phyloP scores from a whole-genome alignment of 2,329 filamentous ascomycete species.

The Endoconidiophora polonica region DNA sequence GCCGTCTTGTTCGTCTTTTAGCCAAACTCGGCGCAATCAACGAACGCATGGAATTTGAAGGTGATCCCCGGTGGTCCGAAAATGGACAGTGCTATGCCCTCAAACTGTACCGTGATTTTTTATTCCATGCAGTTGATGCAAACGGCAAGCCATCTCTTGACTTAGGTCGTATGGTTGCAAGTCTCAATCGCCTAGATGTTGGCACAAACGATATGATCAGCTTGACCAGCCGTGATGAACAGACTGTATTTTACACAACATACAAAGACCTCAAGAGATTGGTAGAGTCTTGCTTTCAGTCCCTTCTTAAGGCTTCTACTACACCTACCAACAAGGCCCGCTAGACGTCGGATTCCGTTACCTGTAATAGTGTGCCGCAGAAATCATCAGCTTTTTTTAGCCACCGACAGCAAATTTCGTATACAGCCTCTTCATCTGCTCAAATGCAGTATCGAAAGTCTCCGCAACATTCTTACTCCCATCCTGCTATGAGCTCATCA shows the following conservation, averaged over 20 bases:
- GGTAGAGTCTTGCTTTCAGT: slow-evolving; percentile 38
- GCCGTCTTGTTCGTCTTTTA: slow-evolving; percentile 61
- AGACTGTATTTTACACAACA: slow-evolving; percentile 72
- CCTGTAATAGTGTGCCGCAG: not conserved
- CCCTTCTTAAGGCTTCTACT: slow-evolving; percentile 32
- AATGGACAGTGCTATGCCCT: slow-evolving; percentile 83
- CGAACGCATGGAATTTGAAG: slow-evolving; percentile 72
- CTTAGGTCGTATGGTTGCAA: slow-evolving; percentile 71
- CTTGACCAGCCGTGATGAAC: slow-evolving; percentile 76
- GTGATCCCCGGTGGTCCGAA: slow-evolving; percentile 70
- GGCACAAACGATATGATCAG: slow-evolving; percentile 75
- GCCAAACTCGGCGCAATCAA: slow-evolving; percentile 75
- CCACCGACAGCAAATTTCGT: too few species aligned
- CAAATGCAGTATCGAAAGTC: too few species aligned
- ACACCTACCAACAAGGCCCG: slow-evolving; percentile 17
- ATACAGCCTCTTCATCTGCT: too few species aligned
- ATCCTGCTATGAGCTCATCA: too few species aligned
- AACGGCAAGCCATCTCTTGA: slow-evolving; percentile 72
- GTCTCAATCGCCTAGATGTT: slow-evolving; percentile 83
- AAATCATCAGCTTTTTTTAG: too few species aligned
- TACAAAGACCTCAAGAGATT: slow-evolving; percentile 75
- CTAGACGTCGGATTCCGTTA: slow-evolving; percentile 7
- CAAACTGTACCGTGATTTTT: slow-evolving; percentile 90
- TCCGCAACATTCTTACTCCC: too few species aligned
- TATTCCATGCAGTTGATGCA: slow-evolving; percentile 87